Base-by-base conservation (phyloP, 768 basidiomycete species). In the Leccinellum albellum region DNA sequence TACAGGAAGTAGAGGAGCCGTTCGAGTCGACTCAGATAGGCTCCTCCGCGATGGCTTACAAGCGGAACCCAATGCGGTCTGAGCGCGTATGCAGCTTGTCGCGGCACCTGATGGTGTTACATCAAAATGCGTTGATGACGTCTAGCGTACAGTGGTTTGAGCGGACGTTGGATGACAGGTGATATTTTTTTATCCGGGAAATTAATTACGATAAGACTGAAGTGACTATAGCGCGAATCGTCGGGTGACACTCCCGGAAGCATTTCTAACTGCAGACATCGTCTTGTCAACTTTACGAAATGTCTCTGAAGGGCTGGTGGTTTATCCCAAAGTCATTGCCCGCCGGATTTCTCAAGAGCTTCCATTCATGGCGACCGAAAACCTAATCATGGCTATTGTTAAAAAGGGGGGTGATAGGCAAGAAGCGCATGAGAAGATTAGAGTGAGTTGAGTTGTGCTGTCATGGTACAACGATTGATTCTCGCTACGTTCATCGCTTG, bases 321-420 rank as follows among this genome's bases (percentile, higher is more conserved):
- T 99, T 54, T 98, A 98, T 73, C 97, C 97, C 10, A 88, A 84
- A 70, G 96, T 99, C 59, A 98, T 99, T 61, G 91, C 82, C 10
- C 85, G 94, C 42, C 86, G 93, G 35, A 95, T 99, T 71, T 73
- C 86, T 3, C 92, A 98, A 72, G 97, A 99, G 72, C 81, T 99
- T 32, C 97, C 97, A 1, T 98, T 98, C 82, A 98, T 99, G 97
- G 94, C 96, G 4, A 99, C 97, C 2, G 97, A 99, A 74, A 99
- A 99, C 73, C 82, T 99, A 74, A 98, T 98, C 75, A 98, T 99
- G 97, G 94, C 94, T 2, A 84, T 99, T 44, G 97, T 98, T 60
- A 97, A 91, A 74, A 85, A 83, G 50, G 93, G 93, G 21, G 96
- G 95, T 1, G 95, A 98, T 73, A 82, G 97, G 32, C 97, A 98